Evolutionary conservation across 164 flowering plant genomes (phyloP), one percentile per base, ranked within the genome.

Genomic region (Umbellularia californica): DNA sequence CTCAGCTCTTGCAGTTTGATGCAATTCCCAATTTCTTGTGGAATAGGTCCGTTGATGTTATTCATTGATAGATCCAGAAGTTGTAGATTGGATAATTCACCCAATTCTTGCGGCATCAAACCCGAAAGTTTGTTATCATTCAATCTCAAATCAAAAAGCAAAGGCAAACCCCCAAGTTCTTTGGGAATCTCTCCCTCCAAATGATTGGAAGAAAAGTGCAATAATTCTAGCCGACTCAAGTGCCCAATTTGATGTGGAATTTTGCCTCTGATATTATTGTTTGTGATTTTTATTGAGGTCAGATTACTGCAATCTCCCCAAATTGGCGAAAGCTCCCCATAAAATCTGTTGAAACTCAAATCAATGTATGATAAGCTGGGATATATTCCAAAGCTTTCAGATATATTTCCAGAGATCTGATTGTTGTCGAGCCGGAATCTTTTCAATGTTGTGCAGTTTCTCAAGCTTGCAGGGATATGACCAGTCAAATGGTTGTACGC

Each of bases 111-210:
- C 0, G 68, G 27, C 27, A 23, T 9, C 65, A 65, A 23, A 25
- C 68, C 30, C 11, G 19, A 65, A 65, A 65, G 30, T 9, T 24
- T 2, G 68, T 65, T 65, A 25, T 65, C 27, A 0, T 7, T 25
- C 13, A 65, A 65, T 0, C 4, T 24, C 35, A 65, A n/a, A 23
- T 65, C 5, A 13, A 2, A 23, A 13, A 65, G 30, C 14, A 23
- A 23, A 65, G 35, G 15, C 3, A 65, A 25, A 0, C 5, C 33
- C 3, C 70, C 70, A 15, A 68, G 12, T 15, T 68, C 51, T 27
- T 68, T 68, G 15, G 70, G 70, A 68, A 68, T 68, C 47, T 14
- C 70, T 14, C 70, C 70, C 33, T 17, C n/a, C 17, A 68, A 47
- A 17, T 30, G 50, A 3, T 65, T 65, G 9, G 68, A 13, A 65